A percentile compares a stretch with the other conserved stretches of the same genome.
phyloP scores from a whole-genome alignment of 805 yeast genomes.

The Metschnikowia borealis region DNA sequence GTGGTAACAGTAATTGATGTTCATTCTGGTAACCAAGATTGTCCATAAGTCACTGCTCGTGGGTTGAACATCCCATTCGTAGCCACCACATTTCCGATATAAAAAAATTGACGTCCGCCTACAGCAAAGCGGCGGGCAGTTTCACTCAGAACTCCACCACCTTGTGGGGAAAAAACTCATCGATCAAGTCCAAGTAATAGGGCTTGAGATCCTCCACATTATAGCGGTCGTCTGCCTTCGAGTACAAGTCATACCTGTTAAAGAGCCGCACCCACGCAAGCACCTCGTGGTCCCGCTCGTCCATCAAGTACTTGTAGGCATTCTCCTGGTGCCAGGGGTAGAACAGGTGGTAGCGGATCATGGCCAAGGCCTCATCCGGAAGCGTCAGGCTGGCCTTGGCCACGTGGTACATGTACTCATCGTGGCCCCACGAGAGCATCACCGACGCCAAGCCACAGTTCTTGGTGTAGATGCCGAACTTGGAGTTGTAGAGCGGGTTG shows the following conservation, averaged over 20 bases:
- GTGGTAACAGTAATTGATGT: no score
- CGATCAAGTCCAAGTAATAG: slow-evolving; percentile 59
- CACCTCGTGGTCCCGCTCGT: slow-evolving; percentile 57
- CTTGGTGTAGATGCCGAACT: slow-evolving; percentile 61
- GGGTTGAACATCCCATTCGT: no score
- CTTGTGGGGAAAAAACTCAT: slow-evolving; percentile 60
- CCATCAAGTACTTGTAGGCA: slow-evolving; percentile 63
- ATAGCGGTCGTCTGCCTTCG: slow-evolving; percentile 50
- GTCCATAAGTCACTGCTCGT: no score
- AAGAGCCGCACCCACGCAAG: slow-evolving; percentile 61
- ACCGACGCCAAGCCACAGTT: slow-evolving; percentile 67
- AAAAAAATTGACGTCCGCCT: no score
- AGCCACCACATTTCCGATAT: background rate
- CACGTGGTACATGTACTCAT: slow-evolving; percentile 71
- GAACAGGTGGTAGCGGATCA: slow-evolving; percentile 72
- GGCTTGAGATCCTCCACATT: slow-evolving; percentile 50
- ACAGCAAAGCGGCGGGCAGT: no score
- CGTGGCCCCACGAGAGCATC: slow-evolving; percentile 77
- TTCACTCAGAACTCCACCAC: slow-evolving; percentile 49
- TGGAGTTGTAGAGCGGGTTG: slow-evolving; percentile 62
- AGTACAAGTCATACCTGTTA: slow-evolving; percentile 65
- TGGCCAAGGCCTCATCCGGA: slow-evolving; percentile 65
- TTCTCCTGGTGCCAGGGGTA: slow-evolving; percentile 75
- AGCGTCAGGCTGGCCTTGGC: slow-evolving; percentile 61
- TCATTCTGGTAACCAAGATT: no score